These are phyloP conservation scores for Nakazawaea peltata DNA, from an alignment of 805 yeast species.

Conservation along the genomic window DNA sequence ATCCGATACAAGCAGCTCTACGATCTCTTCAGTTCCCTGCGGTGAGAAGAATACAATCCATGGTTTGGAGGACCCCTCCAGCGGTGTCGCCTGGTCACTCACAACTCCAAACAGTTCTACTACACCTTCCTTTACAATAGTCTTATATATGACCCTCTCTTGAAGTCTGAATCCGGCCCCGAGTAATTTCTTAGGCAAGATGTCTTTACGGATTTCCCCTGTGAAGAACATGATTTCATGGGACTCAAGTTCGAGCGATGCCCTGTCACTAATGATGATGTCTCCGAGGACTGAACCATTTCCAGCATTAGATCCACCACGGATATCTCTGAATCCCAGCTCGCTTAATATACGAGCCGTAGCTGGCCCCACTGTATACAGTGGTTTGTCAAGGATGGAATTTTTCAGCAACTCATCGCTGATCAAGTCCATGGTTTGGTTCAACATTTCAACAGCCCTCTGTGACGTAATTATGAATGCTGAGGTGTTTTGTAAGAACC, in stretches of 20 bases:
- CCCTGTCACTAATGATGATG: slow-evolving; percentile 36
- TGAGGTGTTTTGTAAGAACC: slow-evolving; percentile 31
- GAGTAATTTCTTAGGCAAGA: slow-evolving; percentile 57
- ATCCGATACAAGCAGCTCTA: slow-evolving; percentile 30
- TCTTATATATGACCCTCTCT: slow-evolving; percentile 66
- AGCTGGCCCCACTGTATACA: slow-evolving; percentile 90
- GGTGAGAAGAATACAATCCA: slow-evolving; percentile 92
- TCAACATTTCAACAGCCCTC: slow-evolving; percentile 79
- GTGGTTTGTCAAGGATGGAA: slow-evolving; percentile 38
- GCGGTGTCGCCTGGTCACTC: slow-evolving; percentile 12
- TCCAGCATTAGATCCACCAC: slow-evolving; percentile 75
- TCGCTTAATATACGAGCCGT: slow-evolving; percentile 51
- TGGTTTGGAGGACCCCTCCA: too few species aligned
- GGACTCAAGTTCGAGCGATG: slow-evolving; percentile 13
- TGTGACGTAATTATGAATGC: slow-evolving; percentile 81
- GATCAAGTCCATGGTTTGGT: slow-evolving; percentile 30
- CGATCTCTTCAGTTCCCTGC: slow-evolving; percentile 68
- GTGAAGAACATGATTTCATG: slow-evolving; percentile 56
- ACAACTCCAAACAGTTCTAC: slow-evolving; percentile 25
- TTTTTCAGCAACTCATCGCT: slow-evolving; percentile 7
- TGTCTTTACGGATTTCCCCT: slow-evolving; percentile 78
- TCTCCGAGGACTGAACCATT: slow-evolving; percentile 70
- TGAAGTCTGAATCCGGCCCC: slow-evolving; percentile 33
- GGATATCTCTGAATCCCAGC: slow-evolving; percentile 59
- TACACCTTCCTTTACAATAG: slow-evolving; percentile 43